A percentile compares a stretch with the other conserved stretches of the same genome.
phyloP scores from a whole-genome alignment of 805 yeast genomes.

The Candida tibetensis region DNA sequence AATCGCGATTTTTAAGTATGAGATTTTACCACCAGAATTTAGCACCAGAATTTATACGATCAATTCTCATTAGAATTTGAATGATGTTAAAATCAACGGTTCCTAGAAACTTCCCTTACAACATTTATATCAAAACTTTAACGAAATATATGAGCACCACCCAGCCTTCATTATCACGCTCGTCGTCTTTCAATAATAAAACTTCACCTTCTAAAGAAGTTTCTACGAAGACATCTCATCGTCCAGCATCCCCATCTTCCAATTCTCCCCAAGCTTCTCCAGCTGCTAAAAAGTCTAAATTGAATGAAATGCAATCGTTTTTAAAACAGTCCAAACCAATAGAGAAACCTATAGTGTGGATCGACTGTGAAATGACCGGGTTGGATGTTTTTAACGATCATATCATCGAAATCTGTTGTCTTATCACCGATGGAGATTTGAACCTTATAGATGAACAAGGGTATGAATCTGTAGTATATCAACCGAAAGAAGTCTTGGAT shows the following conservation, averaged over 20 bases:
- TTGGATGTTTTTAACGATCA: constrained; percentile 69
- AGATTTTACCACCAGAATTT: too few relatives aligned
- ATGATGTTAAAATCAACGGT: too few relatives aligned
- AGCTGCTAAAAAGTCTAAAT: constrained; percentile 2
- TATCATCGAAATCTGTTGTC: constrained; percentile 88
- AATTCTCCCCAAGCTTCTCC: not conserved
- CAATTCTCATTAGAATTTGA: too few relatives aligned
- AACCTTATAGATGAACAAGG: constrained; percentile 67
- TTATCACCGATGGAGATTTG: constrained; percentile 81
- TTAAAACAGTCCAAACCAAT: constrained; percentile 4
- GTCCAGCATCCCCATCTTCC: not conserved
- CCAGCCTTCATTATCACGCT: too few relatives aligned
- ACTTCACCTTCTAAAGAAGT: too few relatives aligned
- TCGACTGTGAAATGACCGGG: constrained; percentile 99
- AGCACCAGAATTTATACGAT: too few relatives aligned
- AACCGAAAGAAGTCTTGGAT: constrained; percentile 58
- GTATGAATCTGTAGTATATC: constrained; percentile 79
- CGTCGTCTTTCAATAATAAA: too few relatives aligned
- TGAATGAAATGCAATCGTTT: not conserved
- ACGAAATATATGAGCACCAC: too few relatives aligned
- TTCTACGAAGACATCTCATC: too few relatives aligned
- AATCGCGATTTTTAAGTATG: too few relatives aligned
- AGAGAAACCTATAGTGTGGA: constrained; percentile 69
- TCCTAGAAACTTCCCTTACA: too few relatives aligned
- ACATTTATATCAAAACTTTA: too few relatives aligned